Evolutionary conservation across 2,329 filamentous ascomycete genomes (phyloP).

Genomic region (Ilyonectria mors-panacis): DNA sequence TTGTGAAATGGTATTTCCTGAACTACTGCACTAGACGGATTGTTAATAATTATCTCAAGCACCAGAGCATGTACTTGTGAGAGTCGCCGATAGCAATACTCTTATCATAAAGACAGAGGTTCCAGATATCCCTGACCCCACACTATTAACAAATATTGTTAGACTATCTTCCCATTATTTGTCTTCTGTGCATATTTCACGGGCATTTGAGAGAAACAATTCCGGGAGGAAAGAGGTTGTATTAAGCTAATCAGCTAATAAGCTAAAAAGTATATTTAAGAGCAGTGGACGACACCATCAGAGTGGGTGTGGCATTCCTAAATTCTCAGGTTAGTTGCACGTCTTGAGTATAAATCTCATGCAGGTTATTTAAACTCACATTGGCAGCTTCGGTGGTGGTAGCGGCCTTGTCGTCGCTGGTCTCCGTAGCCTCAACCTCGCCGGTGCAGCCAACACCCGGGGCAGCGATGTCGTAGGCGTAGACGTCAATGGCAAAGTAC

Average conservation of each 20-base stretch:
- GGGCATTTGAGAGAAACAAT: not conserved
- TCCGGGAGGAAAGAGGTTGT: not conserved
- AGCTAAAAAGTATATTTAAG: slow-evolving; percentile 26
- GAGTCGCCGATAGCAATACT: no score
- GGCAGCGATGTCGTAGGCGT: slow-evolving; percentile 75
- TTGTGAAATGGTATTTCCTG: no score
- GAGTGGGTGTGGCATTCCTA: slow-evolving; percentile 66
- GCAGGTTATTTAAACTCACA: slow-evolving; percentile 48
- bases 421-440: slow-evolving; percentile 42
- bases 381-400: slow-evolving; percentile 56
- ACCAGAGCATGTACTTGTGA: no score
- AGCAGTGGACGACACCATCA: slow-evolving; percentile 57
- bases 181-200: not conserved
- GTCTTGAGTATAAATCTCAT: slow-evolving; percentile 53
- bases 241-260: not conserved
- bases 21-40: no score
- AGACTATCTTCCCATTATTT: not conserved
- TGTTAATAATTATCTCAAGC: no score
- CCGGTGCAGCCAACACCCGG: slow-evolving; percentile 75
- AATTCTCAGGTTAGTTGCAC: slow-evolving; percentile 68
- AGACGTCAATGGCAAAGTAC: slow-evolving; percentile 79
- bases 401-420: slow-evolving; percentile 31
- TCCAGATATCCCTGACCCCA: not conserved
- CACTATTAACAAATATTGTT: not conserved
- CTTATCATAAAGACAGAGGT: not conserved